Evolutionary conservation across 768 basidiomycete genomes (phyloP).

Genomic region (Pleurotus sapidus): DNA sequence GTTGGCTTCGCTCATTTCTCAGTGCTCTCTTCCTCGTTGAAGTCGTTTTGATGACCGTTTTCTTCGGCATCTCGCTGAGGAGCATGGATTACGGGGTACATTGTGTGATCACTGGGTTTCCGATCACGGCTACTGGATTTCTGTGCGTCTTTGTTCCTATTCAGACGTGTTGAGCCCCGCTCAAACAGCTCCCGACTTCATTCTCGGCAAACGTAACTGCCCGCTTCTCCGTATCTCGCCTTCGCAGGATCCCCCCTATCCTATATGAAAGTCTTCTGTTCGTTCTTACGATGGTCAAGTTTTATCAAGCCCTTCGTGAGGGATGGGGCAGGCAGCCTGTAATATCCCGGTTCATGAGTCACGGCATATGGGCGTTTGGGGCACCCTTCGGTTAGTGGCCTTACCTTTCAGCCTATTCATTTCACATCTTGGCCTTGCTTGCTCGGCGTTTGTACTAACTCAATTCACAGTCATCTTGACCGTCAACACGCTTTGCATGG

Average conservation of each 20-base stretch:
- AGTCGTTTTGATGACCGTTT: conserved; percentile 11
- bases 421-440: neutral
- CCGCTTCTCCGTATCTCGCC: neutral
- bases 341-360: conserved; percentile 20
- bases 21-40: conserved; percentile 12
- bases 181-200: too few relatives aligned
- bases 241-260: conserved; percentile 13
- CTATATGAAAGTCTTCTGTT: conserved; percentile 20
- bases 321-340: conserved; percentile 21
- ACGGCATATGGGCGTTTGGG: conserved; percentile 23
- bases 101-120: conserved; percentile 17
- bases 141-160: conserved; percentile 14
- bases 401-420: neutral
- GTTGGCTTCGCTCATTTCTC: conserved; percentile 12
- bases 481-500: conserved; percentile 16
- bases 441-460: too few relatives aligned
- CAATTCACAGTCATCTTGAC: conserved; percentile 12
- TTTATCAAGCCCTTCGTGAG: conserved; percentile 18
- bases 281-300: conserved; percentile 21
- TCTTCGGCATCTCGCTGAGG: conserved; percentile 11
- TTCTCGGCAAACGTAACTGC: neutral
- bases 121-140: conserved; percentile 11
- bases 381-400: conserved; percentile 17
- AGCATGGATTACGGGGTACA: conserved; percentile 14
- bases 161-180: neutral